Conservation (phyloP, 257 asterid genomes). For the Ilex aquifolium region DNA sequence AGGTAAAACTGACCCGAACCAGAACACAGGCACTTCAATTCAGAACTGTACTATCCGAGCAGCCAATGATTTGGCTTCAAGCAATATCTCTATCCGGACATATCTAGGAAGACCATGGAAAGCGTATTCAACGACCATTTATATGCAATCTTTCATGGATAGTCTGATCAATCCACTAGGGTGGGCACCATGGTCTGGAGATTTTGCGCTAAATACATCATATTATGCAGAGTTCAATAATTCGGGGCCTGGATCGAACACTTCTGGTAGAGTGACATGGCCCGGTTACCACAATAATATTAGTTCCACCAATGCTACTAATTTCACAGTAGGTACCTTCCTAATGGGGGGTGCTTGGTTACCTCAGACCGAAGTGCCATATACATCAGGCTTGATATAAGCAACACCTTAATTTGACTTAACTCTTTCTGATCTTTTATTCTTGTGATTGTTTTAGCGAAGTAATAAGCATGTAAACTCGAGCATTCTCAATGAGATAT, state of each 20-base stretch:
- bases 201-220: constrained; percentile 57
- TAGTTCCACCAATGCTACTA: constrained; percentile 42
- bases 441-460: neutral
- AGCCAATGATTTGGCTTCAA: constrained; percentile 37
- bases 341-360: constrained; percentile 60
- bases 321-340: constrained; percentile 47
- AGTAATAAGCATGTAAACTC: neutral
- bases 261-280: constrained; percentile 55
- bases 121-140: constrained; percentile 54
- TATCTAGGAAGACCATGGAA: constrained; percentile 88
- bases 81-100: constrained; percentile 20
- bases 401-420: neutral
- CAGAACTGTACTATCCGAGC: constrained; percentile 53
- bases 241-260: constrained; percentile 54
- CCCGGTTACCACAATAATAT: constrained; percentile 41
- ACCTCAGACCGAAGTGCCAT: constrained; percentile 47
- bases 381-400: constrained; percentile 26
- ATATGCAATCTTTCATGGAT: constrained; percentile 44
- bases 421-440: neutral
- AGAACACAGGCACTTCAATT: constrained; percentile 71
- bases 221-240: constrained; percentile 63
- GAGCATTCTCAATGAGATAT: no score
- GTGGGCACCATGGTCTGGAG: constrained; percentile 64
- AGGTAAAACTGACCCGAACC: constrained; percentile 66
- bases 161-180: constrained; percentile 38